Evolutionary conservation across 768 basidiomycete genomes (phyloP).

Genomic region (Mycena venus): DNA sequence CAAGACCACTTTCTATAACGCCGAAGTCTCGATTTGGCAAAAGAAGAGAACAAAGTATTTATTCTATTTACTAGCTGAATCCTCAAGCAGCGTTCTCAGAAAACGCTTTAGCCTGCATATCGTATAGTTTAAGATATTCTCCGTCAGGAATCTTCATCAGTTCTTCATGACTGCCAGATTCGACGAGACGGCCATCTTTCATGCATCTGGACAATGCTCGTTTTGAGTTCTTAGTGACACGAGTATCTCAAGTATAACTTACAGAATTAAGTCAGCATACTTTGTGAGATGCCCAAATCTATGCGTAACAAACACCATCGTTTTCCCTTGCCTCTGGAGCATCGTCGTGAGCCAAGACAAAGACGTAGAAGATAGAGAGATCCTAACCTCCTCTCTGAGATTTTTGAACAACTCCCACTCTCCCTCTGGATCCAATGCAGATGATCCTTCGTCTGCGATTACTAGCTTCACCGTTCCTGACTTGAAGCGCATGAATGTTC

Average conservation of each 20-base stretch:
- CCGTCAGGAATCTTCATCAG: conserved; percentile 37
- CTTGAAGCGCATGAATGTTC: conserved; percentile 56
- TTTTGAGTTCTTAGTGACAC: neutral
- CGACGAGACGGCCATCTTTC: conserved; percentile 47
- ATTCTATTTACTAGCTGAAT: neutral
- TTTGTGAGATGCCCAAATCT: conserved; percentile 54
- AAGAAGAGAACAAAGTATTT: neutral
- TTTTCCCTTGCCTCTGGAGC: conserved; percentile 46
- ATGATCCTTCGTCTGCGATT: conserved; percentile 58
- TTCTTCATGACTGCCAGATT: conserved; percentile 44
- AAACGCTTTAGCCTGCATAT: conserved; percentile 38
- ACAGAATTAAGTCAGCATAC: conserved; percentile 54
- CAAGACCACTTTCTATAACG: neutral
- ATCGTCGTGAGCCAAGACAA: neutral
- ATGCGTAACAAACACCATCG: conserved; percentile 57
- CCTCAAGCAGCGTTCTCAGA: neutral
- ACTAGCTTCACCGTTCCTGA: conserved; percentile 47
- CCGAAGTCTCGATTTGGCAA: conserved; percentile 4
- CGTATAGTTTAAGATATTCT: conserved; percentile 45
- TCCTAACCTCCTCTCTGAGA: conserved; percentile 38
- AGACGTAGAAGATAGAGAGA: neutral
- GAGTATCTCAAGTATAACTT: conserved; percentile 17
- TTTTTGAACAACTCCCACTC: conserved; percentile 50
- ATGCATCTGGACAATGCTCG: conserved; percentile 42
- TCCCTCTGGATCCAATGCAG: conserved; percentile 54